Base-by-base conservation (phyloP, 2,329 filamentous ascomycete species). In the Colletotrichum trifolii region DNA sequence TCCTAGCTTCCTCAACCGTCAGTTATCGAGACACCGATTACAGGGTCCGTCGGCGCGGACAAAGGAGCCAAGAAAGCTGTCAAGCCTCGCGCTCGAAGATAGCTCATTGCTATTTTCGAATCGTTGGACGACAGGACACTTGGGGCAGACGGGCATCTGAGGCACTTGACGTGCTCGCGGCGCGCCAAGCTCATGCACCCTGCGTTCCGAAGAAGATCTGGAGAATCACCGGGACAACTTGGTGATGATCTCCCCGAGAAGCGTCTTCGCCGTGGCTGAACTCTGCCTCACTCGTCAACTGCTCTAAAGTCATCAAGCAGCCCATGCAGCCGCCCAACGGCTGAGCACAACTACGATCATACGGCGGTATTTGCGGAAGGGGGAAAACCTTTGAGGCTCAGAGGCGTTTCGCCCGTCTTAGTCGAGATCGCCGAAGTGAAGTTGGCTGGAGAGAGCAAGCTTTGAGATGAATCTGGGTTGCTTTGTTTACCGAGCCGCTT, bases 11-110 rank as follows among this genome's bases (percentile, higher is more conserved):
- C 45, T 45, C 43, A 38, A 43, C 40, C 36, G 35, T 34, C 52
- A 8, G 36, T 15, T 9, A 42, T 47, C 40, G 10, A 56, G 25
- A 8, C 39, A 35, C n/a, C 15, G 10, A 6, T 17, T 25, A 17
- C 42, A 25, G 52, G 46, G 46, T 48, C 50, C 52, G 52, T 53
- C n/a, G 38, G 40, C 40, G 15, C 35, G 45, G 46, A 65, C 52
- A 62, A 62, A 52, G 53, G 50, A 42, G 55, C 25, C 35, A 49
- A 60, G 33, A 9, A 36, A 60, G 54, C 34, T 47, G 55, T 60
- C 52, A 25, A 42, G 55, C 55, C 54, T 64, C 55, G 43, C 10
- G 48, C 36, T 35, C 42, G n/a, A 47, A 25, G 12, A 50, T n/a
- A 36, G 45, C 17, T 33, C 33, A 42, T 61, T 36, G 38, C 13